Base-by-base conservation (phyloP, 352 stramenopile species). In the Phytophthora ramorum region DNA sequence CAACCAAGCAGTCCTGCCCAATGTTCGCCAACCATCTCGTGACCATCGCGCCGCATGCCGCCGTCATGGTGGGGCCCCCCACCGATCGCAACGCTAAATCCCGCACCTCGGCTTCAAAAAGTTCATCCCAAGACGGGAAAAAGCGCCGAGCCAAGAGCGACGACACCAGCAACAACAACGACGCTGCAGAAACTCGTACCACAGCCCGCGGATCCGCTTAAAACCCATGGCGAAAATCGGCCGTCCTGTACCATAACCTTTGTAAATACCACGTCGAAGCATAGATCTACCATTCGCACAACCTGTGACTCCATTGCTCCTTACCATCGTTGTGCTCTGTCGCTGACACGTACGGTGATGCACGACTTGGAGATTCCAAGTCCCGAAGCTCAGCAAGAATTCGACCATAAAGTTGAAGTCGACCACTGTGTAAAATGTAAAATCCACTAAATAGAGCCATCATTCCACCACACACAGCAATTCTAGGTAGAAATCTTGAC, bases 11-110 rank as follows among this genome's bases (percentile, higher is more conserved):
- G 4, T 32, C 26, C 26, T 7, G 7, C 32, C 10, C 12, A 14
- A 78, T 75, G 70, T 78, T 78, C 48, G 34, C 61, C 24, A 75
- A 71, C 26, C 70, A 78, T 37, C 66, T 78, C 52, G 43, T 71
- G 16, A 75, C 70, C 20, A 66, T 78, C 58, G 70, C 66, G 12
- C 60, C 60, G 14, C 61, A 74, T 30, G 66, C 55, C 37, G 50
- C 58, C 28, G 58, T 68, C 35, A 48, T 71, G 44, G 37, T 58
- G 6, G 46, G 49, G 9, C 41, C 63, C 16, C 58, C 26, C 10
- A 61, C 24, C 4, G 34, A 66, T 26, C 32, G 44, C 40, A 34
- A 4, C 41, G 20, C 17, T 26, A 63, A 63, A 26, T 35, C 61
- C 12, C 40, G 48, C 20, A 70, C 41, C 41, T 49, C 62, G 35